Base-by-base conservation (phyloP, 768 basidiomycete species). In the Tricholoma hemisulphureum region DNA sequence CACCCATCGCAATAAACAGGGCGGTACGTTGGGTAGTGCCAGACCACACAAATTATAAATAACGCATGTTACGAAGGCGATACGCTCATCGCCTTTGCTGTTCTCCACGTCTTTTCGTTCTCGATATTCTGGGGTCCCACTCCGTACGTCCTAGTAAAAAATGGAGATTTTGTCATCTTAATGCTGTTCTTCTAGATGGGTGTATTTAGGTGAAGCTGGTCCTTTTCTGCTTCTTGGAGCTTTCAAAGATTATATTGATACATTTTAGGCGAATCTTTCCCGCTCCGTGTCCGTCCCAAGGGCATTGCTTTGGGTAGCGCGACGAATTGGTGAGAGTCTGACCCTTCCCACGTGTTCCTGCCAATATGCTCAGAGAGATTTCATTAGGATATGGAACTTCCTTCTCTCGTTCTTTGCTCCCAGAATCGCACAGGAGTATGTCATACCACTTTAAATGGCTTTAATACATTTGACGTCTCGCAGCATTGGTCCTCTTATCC, bases 101-200 rank as follows among this genome's bases (percentile, higher is more conserved):
- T 91, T n/a, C 71, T 91, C 23, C 89, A 91, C 52, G 87, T 92
- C 24, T 83, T 86, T 63, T 80, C 81, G 9, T 91, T 81, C 69
- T 83, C 83, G 2, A 80, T 86, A 58, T 90, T 88, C 73, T 91
- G 88, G 88, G 89, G 88, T 11, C 86, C 87, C 6, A 86, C 83
- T 31, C 87, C 87, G 61, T 79, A 63, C 56, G 77, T 69, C 3
- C 34, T 26, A 11, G 16, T 23, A 18, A 21, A 24, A 14, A 45
- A 26, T 16, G 11, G 35, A 2, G 23, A 18, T 49, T 24, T 18
- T 20, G 46, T 28, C 7, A 32, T 18, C 4, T 35, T 60, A 16
- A 24, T 20, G 23, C 11, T 43, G 32, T 6, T 60, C 10, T 31
- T 21, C 16, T 53, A 79, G 79, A 57, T 86, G 84, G 84, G 88